A percentile compares a stretch with the other conserved stretches of the same genome.
Conservation (phyloP, 1,284 basidiomycete species). For the Microbotryum lychnidis-dioicae region DNA sequence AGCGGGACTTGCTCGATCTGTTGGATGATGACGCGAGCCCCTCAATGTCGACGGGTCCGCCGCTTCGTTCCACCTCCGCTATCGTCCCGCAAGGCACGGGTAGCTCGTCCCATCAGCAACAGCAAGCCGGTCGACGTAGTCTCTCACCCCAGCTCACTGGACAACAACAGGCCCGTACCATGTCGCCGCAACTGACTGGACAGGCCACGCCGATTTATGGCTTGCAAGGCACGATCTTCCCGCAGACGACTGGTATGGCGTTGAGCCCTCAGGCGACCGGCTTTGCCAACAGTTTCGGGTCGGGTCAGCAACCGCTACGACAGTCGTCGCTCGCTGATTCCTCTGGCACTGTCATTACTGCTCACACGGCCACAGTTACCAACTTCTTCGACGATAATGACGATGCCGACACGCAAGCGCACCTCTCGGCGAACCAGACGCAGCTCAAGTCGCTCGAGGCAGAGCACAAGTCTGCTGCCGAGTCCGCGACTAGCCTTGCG, state of each 20-base stretch:
- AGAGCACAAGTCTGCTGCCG: slow-evolving; percentile 70
- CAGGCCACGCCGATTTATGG: not conserved
- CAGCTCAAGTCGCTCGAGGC: slow-evolving; percentile 53
- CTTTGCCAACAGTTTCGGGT: slow-evolving; percentile 19
- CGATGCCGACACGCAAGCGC: slow-evolving; percentile 18
- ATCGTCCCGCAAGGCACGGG: slow-evolving; percentile 16
- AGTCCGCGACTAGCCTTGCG: slow-evolving; percentile 37
- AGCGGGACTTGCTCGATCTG: slow-evolving; percentile 43
- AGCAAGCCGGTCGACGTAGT: slow-evolving; percentile 1
- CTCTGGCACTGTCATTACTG: not conserved
- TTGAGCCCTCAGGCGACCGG: slow-evolving; percentile 12
- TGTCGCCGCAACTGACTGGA: not conserved
- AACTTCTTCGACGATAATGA: slow-evolving; percentile 33
- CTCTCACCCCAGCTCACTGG: slow-evolving; percentile 17
- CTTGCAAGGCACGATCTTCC: slow-evolving; percentile 23
- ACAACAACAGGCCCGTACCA: not conserved
- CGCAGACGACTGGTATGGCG: slow-evolving; percentile 15
- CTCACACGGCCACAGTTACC: not conserved
- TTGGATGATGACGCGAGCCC: slow-evolving; percentile 57
- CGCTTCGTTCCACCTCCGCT: slow-evolving; percentile 28
- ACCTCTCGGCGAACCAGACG: not conserved
- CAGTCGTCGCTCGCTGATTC: not conserved
- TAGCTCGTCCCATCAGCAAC: not conserved
- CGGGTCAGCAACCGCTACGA: not conserved
- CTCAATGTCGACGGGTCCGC: slow-evolving; percentile 51